A percentile compares a stretch with the other conserved stretches of the same genome.
Conservation (phyloP, 345 rosid species). For the Syzygium aromaticum region DNA sequence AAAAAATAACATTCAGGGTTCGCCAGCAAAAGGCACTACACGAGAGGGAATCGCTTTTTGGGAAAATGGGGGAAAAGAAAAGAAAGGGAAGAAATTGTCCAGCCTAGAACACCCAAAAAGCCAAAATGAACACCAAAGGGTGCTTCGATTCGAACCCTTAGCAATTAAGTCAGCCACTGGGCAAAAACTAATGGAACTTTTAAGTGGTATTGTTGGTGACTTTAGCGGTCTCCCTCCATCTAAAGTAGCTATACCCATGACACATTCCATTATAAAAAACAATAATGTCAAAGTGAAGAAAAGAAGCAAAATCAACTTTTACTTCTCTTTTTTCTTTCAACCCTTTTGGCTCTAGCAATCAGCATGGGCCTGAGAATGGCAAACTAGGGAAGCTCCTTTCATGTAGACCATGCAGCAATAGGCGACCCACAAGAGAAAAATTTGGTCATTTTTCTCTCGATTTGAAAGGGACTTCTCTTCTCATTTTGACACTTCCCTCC, state of each 20-base stretch:
- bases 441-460: background rate
- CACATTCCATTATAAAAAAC: background rate
- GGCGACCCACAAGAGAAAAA: background rate
- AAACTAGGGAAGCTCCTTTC: background rate
- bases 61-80: background rate
- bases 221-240: background rate
- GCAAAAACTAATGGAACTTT: background rate
- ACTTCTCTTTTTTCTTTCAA: background rate
- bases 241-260: background rate
- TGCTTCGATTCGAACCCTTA: background rate
- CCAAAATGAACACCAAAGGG: background rate
- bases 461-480: background rate
- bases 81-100: slow-evolving; percentile 3
- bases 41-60: background rate
- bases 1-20: background rate
- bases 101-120: slow-evolving; percentile 19
- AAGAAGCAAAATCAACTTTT: background rate
- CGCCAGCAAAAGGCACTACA: background rate
- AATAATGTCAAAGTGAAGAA: background rate
- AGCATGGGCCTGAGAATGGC: background rate
- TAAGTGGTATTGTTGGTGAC: background rate
- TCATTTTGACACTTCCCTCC: background rate
- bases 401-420: background rate
- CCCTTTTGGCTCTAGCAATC: background rate
- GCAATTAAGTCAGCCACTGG: background rate